Conservation (phyloP, 2,329 filamentous ascomycete species). For the Fusarium sp. region DNA sequence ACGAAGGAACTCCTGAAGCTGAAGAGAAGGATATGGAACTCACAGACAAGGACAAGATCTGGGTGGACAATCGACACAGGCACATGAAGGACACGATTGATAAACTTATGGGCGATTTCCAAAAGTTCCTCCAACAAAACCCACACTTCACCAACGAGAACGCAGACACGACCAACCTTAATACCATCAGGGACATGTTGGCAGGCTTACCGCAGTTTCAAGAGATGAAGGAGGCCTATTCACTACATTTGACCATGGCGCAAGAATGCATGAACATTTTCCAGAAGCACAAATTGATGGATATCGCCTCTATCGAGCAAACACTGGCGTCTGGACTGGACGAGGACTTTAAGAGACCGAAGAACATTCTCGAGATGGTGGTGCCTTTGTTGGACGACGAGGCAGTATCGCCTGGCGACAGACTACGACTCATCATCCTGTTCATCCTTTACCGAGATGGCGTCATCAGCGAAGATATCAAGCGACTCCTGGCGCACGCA, state of each 20-base stretch:
- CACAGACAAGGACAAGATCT: slow-evolving; percentile 89
- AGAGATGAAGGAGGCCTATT: slow-evolving; percentile 95
- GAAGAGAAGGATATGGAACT: slow-evolving; percentile 94
- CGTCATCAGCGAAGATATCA: slow-evolving; percentile 84
- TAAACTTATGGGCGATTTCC: slow-evolving; percentile 91
- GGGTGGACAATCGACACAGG: slow-evolving; percentile 92
- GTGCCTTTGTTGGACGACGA: slow-evolving; percentile 91
- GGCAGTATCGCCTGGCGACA: slow-evolving; percentile 76
- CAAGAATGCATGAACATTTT: slow-evolving; percentile 98
- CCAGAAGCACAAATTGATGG: slow-evolving; percentile 83
- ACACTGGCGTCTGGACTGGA: slow-evolving; percentile 91
- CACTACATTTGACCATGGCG: slow-evolving; percentile 94
- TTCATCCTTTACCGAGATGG: slow-evolving; percentile 91
- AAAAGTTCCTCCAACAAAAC: slow-evolving; percentile 90
- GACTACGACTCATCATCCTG: slow-evolving; percentile 85
- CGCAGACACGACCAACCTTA: slow-evolving; percentile 80
- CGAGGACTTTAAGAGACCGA: slow-evolving; percentile 91
- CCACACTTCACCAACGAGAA: slow-evolving; percentile 87
- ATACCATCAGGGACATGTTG: slow-evolving; percentile 97
- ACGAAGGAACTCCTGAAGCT: slow-evolving; percentile 76
- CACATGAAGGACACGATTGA: slow-evolving; percentile 99
- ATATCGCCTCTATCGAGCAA: slow-evolving; percentile 91
- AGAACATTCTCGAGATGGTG: slow-evolving; percentile 87
- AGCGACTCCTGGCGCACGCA: slow-evolving; percentile 86
- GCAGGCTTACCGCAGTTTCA: slow-evolving; percentile 94